These are phyloP conservation scores for Fonsecaea pedrosoi DNA, from an alignment of 2,329 filamentous ascomycete species.

Conservation along the genomic window DNA sequence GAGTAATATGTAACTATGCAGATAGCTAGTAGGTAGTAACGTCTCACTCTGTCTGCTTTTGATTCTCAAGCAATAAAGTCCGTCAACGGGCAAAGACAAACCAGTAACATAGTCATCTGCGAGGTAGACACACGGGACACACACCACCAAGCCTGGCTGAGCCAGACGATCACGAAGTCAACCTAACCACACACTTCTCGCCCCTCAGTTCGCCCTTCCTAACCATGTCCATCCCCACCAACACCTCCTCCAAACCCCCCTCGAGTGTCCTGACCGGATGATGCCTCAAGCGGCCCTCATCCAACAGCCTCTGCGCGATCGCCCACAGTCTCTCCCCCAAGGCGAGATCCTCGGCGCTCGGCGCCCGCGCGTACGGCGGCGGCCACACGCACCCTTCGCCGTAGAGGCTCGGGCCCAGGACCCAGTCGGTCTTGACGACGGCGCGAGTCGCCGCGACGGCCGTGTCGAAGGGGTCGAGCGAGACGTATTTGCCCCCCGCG, in stretches of 20 bases:
- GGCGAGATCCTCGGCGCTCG: background rate
- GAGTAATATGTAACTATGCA: background rate
- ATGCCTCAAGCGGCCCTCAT: background rate
- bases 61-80: too few relatives aligned
- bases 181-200: background rate
- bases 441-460: background rate
- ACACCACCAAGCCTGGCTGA: too few relatives aligned
- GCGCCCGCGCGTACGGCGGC: background rate
- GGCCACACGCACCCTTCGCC: background rate
- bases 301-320: background rate
- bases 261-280: background rate
- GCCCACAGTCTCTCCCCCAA: background rate
- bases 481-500: background rate
- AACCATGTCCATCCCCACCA: background rate
- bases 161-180: background rate
- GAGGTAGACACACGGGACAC: too few relatives aligned
- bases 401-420: background rate
- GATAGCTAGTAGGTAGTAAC: too few relatives aligned
- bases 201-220: background rate
- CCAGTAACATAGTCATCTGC: too few relatives aligned
- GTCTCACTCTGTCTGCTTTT: too few relatives aligned
- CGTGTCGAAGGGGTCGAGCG: background rate
- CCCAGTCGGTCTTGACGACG: constrained; percentile 1
- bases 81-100: too few relatives aligned
- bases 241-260: background rate